Base-by-base conservation (phyloP, 139 green algal genomes). In the Diplosphaera chodatii region DNA sequence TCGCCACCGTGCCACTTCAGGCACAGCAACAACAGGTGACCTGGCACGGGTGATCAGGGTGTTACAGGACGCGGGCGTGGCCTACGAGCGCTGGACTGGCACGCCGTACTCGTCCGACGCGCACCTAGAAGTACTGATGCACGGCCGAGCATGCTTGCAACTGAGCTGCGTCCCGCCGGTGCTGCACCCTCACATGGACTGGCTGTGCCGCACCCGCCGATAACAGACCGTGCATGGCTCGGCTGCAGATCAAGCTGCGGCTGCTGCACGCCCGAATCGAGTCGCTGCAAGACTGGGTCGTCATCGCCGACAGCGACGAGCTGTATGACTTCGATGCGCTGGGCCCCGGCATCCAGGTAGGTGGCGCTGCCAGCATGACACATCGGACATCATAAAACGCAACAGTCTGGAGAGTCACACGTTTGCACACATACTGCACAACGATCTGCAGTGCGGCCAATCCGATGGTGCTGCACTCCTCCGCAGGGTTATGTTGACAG, bases 241-340 rank as follows among this genome's bases (percentile, higher is more conserved):
- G 20, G 18, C 18, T 29, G 32, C 65, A 71, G 67, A 30, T 71
- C 37, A 71, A 71, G 40, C 67, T 71, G 67, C 40, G 31, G 23
- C 67, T 71, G 25, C 33, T 74, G 25, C 23, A 67, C 15, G 40
- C 67, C 20, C 32, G 33, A n/a, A 48, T 74, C 23, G 40, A 4
- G 25, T 16, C 30, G n/a, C 30, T 37, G 6, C 32, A 67, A 20
- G 48, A 74, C 37, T 74, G 69, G 69, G 48, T 74, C 20, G 37
- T 63, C 3, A 67, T 74, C 10, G 69, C 69, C 34, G 69, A 74
- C 28, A 67, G 48, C 41, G 69, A 74, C 25, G 69, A 74, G 63
- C 67, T 74, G 25, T 28, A 67, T n/a, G 31, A 30, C 41, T 74
- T 63, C 25, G 55, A 28, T 28, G 22, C 22, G 22, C 23, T 28